Conservation (phyloP, 768 basidiomycete genomes). For the Xerocomellus dryophilus region DNA sequence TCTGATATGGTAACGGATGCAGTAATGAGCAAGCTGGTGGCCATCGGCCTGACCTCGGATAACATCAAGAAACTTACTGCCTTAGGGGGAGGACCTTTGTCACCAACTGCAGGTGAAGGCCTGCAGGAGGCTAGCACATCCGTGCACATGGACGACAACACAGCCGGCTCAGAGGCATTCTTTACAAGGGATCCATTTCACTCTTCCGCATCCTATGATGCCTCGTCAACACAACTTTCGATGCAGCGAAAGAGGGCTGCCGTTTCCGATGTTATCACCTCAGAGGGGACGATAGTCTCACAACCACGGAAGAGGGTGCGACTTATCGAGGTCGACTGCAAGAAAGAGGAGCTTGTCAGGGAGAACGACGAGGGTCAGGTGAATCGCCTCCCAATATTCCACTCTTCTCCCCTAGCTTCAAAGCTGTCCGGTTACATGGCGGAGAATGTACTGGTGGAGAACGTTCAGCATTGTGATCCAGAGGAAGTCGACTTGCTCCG, state of each 20-base stretch:
- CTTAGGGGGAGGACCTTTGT: neutral
- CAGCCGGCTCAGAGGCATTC: neutral
- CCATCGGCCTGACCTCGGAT: neutral
- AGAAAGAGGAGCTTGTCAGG: neutral
- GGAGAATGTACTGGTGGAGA: neutral
- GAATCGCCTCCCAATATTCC: neutral
- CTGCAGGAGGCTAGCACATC: neutral
- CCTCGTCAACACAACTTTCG: too few relatives aligned
- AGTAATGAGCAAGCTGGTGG: neutral
- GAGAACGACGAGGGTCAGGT: neutral
- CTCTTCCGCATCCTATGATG: neutral
- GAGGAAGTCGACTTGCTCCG: neutral
- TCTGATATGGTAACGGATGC: neutral
- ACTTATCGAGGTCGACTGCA: neutral
- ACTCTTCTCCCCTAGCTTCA: neutral
- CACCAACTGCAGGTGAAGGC: too few relatives aligned
- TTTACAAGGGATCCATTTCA: neutral
- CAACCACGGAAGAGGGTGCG: neutral
- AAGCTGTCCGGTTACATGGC: neutral
- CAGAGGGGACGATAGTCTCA: neutral
- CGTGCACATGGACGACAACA: neutral
- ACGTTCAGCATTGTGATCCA: neutral
- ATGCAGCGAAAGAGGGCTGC: neutral
- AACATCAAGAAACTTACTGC: neutral
- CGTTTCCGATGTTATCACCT: neutral